Evolutionary conservation across 768 basidiomycete genomes (phyloP), one percentile per base, ranked within the genome.

Genomic region (Pholiota conissans): DNA sequence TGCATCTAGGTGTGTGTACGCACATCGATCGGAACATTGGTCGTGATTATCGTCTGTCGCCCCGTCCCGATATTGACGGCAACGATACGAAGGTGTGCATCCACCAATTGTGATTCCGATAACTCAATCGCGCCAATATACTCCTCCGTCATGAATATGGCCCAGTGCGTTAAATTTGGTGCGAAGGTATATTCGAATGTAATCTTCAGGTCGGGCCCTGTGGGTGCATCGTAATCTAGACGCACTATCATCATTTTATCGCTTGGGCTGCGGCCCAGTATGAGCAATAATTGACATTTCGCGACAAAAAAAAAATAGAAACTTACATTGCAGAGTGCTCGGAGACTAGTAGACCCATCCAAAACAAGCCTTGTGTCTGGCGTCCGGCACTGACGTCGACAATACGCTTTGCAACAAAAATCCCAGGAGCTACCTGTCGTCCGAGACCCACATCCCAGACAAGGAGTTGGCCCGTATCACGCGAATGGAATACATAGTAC

Each of bases 371-470:
- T 8, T 26, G 57, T 16, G 65, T 55, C 39, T 69, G 62, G 50
- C 63, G 61, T 6, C 67, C 72, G 20, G 71, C 65, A 16, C 69
- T 69, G 3, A 71, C 64, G 56, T 73, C 72, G 42, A 66, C 49
- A 11, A 72, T 52, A 22, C 51, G 48, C 14, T 35, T 47, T 39
- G 60, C 61, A 11, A 63, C 59, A 14, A 42, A 24, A 28, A 67
- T 45, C 11, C 63, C 59, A 6, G 60, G 52, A 32, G 62, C 32
- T 5, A 67, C 57, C 40, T 34, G 32, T 47, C 34, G 52, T 2
- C 62, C 67, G 22, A 49, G 22, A 5, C 50, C 57, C 14, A 61
- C 55, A 57, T 71, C 60, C 63, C 65, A 67, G 29, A 65, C 59
- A 10, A 58, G 52, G 22, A 68, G 27, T 5, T 28, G 50, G 5